These are phyloP conservation scores for Eragrostis nindensis DNA, from an alignment of 176 grass and related monocot species.

Conservation along the genomic window DNA sequence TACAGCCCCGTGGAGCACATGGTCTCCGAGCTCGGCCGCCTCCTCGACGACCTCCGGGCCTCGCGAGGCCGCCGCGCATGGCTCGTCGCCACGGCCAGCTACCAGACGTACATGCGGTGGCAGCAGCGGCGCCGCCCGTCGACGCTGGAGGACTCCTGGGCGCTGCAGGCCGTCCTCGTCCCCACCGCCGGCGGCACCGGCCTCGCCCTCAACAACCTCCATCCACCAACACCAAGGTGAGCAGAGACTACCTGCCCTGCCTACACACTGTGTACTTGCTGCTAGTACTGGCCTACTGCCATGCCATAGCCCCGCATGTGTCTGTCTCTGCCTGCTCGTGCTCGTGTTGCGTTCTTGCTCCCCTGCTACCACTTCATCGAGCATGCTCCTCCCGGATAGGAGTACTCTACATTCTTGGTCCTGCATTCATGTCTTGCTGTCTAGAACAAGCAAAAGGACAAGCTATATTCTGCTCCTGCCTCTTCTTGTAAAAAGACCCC, in stretches of 20 bases:
- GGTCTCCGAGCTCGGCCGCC: conserved; percentile 64
- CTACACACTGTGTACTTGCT: not conserved
- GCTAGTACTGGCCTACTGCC: conserved; percentile 12
- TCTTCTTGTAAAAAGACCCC: conserved; percentile 36
- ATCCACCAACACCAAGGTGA: conserved; percentile 63
- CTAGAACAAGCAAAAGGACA: conserved; percentile 38
- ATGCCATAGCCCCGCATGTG: not conserved
- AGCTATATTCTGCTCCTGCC: conserved; percentile 8
- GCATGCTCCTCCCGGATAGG: not conserved
- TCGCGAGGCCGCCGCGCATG: conserved; percentile 48
- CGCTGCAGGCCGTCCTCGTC: conserved; percentile 75
- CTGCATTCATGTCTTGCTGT: conserved; percentile 33
- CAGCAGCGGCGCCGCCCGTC: conserved; percentile 51
- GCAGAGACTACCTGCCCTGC: not conserved
- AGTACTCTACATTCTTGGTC: conserved; percentile 6
- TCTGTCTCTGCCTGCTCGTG: conserved; percentile 11
- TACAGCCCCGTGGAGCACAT: conserved; percentile 76
- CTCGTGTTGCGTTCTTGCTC: conserved; percentile 26
- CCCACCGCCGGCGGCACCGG: conserved; percentile 57
- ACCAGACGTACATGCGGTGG: conserved; percentile 86
- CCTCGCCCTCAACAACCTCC: conserved; percentile 56
- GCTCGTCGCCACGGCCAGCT: conserved; percentile 75
- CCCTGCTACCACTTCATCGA: not conserved
- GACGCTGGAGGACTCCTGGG: conserved; percentile 61
- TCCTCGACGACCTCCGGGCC: conserved; percentile 46